Conservation (phyloP, 2,329 filamentous ascomycete genomes). For the Fusarium papillatum region DNA sequence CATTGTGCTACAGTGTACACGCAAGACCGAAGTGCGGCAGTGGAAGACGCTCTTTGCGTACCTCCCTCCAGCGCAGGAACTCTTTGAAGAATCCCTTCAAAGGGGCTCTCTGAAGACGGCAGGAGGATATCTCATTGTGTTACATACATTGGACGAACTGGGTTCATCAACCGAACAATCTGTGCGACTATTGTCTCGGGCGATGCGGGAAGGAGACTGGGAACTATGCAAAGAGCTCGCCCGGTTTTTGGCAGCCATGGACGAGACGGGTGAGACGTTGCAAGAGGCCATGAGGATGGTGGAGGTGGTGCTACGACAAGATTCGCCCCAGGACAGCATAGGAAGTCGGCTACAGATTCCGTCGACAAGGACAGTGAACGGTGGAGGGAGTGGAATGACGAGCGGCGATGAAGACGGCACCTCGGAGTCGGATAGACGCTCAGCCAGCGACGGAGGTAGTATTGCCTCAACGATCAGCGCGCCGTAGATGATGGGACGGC, state of each 20-base stretch:
- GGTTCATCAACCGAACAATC: constrained; percentile 81
- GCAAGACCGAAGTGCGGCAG: constrained; percentile 95
- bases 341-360: constrained; percentile 51
- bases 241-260: constrained; percentile 93
- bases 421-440: constrained; percentile 52
- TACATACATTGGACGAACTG: constrained; percentile 85
- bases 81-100: constrained; percentile 93
- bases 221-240: constrained; percentile 96
- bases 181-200: constrained; percentile 83
- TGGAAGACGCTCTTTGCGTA: constrained; percentile 96
- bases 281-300: constrained; percentile 78
- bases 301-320: constrained; percentile 54
- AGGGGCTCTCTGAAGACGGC: constrained; percentile 93
- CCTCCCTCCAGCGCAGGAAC: constrained; percentile 87
- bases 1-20: constrained; percentile 95
- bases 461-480: constrained; percentile 51
- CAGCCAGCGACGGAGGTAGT: constrained; percentile 54
- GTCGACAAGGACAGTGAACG: constrained; percentile 45
- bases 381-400: constrained; percentile 44
- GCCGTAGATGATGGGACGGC: constrained; percentile 18
- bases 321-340: constrained; percentile 41
- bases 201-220: constrained; percentile 91
- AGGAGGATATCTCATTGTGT: constrained; percentile 93
- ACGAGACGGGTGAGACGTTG: constrained; percentile 86
- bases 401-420: constrained; percentile 51